phyloP scores from a whole-genome alignment of 805 yeast species.

The Saccharomyces mikatae region DNA sequence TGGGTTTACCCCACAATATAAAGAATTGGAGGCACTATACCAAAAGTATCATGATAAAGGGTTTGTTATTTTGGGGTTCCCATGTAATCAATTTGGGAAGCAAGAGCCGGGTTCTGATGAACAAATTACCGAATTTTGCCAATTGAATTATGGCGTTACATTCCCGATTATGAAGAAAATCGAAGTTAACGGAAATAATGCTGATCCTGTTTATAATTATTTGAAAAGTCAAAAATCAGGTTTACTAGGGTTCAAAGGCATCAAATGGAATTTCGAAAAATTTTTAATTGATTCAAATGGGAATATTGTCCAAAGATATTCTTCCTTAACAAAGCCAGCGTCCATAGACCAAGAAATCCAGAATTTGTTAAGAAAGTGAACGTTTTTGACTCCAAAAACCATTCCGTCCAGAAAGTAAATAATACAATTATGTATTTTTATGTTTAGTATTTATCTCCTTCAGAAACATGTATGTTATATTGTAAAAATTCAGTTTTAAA shows the following conservation, averaged over 20 bases:
- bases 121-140: constrained; percentile 67
- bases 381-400: neutral
- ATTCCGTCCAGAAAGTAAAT: neutral
- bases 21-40: constrained; percentile 61
- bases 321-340: constrained; percentile 61
- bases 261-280: constrained; percentile 78
- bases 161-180: constrained; percentile 84
- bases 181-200: constrained; percentile 78
- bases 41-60: constrained; percentile 56
- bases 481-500: neutral
- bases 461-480: neutral
- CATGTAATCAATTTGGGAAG: constrained; percentile 81
- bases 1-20: constrained; percentile 68
- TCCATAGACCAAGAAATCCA: constrained; percentile 52
- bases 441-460: neutral
- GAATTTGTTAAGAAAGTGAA: constrained; percentile 34
- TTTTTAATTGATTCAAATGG: constrained; percentile 51
- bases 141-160: constrained; percentile 76
- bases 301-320: constrained; percentile 49
- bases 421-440: neutral
- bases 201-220: constrained; percentile 73
- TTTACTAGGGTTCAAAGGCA: constrained; percentile 56
- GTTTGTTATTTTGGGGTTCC: constrained; percentile 70
- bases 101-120: constrained; percentile 67
- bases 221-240: constrained; percentile 59